Evolutionary conservation across 352 stramenopile species (phyloP).

Genomic region (Stephanocyclus meneghinianus): DNA sequence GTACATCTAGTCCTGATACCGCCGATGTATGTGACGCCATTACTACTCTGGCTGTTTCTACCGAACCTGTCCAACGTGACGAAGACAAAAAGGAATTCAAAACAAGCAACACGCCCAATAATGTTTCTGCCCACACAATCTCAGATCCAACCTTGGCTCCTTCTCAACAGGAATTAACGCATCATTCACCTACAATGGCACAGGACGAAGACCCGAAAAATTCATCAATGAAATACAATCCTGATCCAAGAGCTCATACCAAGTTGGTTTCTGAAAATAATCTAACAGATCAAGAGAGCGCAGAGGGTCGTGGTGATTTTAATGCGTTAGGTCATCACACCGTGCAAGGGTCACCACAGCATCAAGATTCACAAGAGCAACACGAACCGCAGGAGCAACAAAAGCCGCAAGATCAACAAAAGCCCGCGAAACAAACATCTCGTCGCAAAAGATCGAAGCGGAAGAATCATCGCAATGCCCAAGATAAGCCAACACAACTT

Average conservation of each 20-base stretch:
- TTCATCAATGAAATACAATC: too few species aligned
- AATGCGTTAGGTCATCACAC: too few species aligned
- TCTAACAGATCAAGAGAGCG: too few species aligned
- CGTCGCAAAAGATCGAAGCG: background rate
- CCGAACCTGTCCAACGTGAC: background rate
- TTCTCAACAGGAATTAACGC: too few species aligned
- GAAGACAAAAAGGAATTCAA: conserved; percentile 4
- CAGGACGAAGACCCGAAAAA: too few species aligned
- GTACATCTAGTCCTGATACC: background rate
- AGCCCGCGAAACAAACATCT: background rate
- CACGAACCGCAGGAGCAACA: background rate
- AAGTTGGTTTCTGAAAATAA: too few species aligned
- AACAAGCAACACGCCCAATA: background rate
- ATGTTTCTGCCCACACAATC: background rate
- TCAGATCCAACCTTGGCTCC: background rate
- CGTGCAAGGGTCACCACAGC: too few species aligned
- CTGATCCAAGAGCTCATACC: too few species aligned
- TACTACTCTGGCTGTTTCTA: background rate
- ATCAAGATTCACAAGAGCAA: background rate
- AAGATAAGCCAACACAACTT: background rate
- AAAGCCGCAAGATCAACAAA: conserved; percentile 4
- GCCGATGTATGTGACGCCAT: too few species aligned
- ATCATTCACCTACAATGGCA: too few species aligned
- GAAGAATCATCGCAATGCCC: conserved; percentile 2
- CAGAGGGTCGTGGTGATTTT: too few species aligned